Percentiles rank a stretch among this genome's conserved stretches.
Evolutionary conservation across 2,329 filamentous ascomycete genomes (phyloP).

Genomic region (Pseudogymnoascus sp.): DNA sequence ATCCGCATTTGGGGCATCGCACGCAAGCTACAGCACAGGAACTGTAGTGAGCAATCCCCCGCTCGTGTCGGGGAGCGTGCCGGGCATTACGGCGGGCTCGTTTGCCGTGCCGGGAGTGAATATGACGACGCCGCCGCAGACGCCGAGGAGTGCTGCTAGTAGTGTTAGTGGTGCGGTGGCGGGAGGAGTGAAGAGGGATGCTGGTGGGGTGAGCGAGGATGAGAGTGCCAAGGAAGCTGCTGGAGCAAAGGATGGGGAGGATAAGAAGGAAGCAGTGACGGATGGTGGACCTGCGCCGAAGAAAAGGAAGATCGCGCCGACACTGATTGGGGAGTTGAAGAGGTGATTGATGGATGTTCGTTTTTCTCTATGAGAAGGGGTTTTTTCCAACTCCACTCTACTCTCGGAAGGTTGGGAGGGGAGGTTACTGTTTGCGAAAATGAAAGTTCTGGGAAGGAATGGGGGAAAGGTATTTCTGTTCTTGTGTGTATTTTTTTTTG

Average conservation of each 20-base stretch:
- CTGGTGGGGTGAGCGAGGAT: constrained; percentile 36
- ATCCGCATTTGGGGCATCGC: constrained; percentile 28
- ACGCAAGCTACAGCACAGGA: constrained; percentile 35
- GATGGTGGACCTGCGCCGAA: constrained; percentile 33
- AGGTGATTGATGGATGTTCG: background rate
- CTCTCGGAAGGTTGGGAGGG: background rate
- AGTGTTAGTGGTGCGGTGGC: constrained; percentile 41
- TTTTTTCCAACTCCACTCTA: background rate
- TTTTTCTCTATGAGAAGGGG: background rate
- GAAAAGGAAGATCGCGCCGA: constrained; percentile 63
- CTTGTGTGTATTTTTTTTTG: background rate
- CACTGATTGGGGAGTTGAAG: constrained; percentile 35
- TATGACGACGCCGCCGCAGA: constrained; percentile 84
- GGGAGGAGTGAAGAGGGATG: constrained; percentile 47
- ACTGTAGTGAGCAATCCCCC: constrained; percentile 66
- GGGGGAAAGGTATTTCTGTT: background rate
- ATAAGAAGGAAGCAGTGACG: constrained; percentile 29
- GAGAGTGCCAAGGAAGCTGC: constrained; percentile 40
- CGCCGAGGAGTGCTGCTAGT: constrained; percentile 56
- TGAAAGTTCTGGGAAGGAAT: background rate
- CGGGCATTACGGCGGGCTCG: constrained; percentile 52
- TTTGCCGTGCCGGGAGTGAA: constrained; percentile 50
- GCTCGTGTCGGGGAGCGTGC: constrained; percentile 68
- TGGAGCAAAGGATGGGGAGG: constrained; percentile 26
- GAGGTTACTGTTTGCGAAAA: background rate